Conservation (phyloP, 352 stramenopile species). For the Poterioochromonas sp. region DNA sequence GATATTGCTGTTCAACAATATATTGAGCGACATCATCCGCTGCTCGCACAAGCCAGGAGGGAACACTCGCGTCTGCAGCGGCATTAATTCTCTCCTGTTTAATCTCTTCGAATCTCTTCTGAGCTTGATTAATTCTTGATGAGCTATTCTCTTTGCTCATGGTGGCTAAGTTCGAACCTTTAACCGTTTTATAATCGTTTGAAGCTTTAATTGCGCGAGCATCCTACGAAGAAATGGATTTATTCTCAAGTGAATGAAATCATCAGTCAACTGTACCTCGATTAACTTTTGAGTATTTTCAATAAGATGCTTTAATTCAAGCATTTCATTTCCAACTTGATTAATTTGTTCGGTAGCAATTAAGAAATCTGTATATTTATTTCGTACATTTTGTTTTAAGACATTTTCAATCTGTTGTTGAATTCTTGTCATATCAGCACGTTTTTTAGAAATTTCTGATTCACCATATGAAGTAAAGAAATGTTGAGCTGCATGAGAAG, state of each 20-base stretch:
- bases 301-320: neutral
- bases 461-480: slow-evolving; percentile 18
- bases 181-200: too few species aligned
- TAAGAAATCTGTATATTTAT: slow-evolving; percentile 4
- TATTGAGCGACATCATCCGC: neutral
- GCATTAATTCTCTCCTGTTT: too few species aligned
- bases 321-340: slow-evolving; percentile 19
- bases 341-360: neutral
- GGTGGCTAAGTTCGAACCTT: too few species aligned
- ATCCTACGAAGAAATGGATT: too few species aligned
- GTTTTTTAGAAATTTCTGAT: slow-evolving; percentile 10
- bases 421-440: neutral
- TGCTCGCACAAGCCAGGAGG: neutral
- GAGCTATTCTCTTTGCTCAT: too few species aligned
- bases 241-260: too few species aligned
- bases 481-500: neutral
- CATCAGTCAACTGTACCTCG: neutral
- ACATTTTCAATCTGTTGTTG: slow-evolving; percentile 20
- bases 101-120: too few species aligned
- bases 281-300: slow-evolving; percentile 26
- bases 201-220: too few species aligned
- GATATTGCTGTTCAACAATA: slow-evolving; percentile 33
- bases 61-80: neutral
- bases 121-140: too few species aligned
- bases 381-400: slow-evolving; percentile 26